A percentile compares a stretch with the other conserved stretches of the same genome.
These are phyloP conservation scores for Globisporangium cystogenes DNA, from an alignment of 352 stramenopile species.

Conservation along the genomic window DNA sequence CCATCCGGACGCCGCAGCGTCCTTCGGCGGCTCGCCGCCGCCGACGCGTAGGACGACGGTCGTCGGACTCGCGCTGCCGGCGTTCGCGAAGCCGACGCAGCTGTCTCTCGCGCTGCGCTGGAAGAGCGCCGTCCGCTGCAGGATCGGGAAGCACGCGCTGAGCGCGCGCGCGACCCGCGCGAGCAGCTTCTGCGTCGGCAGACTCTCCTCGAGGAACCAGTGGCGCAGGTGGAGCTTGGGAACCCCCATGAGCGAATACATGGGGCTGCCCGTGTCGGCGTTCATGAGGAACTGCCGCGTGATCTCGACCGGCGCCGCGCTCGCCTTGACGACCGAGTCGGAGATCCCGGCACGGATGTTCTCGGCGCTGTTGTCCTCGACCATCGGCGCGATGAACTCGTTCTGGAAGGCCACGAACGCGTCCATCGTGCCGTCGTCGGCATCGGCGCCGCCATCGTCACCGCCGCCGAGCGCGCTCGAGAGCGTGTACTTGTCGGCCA, in stretches of 20 bases:
- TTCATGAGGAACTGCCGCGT: constrained; percentile 31
- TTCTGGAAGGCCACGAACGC: constrained; percentile 38
- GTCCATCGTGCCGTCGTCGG: constrained; percentile 18
- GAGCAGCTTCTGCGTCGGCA: constrained; percentile 18
- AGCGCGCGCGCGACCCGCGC: constrained; percentile 21
- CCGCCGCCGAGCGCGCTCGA: constrained; percentile 22
- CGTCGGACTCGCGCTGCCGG: constrained; percentile 1
- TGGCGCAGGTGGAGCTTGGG: not conserved
- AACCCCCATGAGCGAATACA: constrained; percentile 17
- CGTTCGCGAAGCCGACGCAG: constrained; percentile 4
- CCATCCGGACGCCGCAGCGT: not conserved
- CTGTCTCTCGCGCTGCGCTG: constrained; percentile 8
- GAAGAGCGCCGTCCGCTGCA: constrained; percentile 14
- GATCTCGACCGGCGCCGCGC: constrained; percentile 9
- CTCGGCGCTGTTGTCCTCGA: constrained; percentile 20
- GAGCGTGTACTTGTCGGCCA: constrained; percentile 51
- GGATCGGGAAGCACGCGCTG: constrained; percentile 17
- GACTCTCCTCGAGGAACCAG: constrained; percentile 9
- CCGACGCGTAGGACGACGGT: constrained; percentile 10
- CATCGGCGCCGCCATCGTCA: not conserved
- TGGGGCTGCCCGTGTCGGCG: constrained; percentile 18
- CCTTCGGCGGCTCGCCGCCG: too few relatives aligned
- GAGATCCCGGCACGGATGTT: constrained; percentile 8
- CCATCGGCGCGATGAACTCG: constrained; percentile 25
- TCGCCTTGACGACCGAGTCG: constrained; percentile 6